phyloP scores from a whole-genome alignment of 805 yeast genomes.

The Barnettozyma pratensis region DNA sequence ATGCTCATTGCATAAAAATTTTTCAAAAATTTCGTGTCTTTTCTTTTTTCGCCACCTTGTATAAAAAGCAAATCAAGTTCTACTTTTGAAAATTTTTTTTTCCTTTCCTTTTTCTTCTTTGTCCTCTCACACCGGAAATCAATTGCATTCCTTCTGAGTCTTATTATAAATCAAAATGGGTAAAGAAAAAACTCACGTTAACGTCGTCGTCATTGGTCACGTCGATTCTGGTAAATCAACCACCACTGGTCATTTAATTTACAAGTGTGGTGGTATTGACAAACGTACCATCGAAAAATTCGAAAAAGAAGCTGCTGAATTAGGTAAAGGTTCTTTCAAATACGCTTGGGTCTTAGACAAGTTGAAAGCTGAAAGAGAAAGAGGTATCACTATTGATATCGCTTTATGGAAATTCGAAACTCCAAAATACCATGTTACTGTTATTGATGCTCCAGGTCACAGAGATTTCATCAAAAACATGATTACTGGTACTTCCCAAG shows the following conservation, averaged over 20 bases:
- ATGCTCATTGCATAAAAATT: neutral
- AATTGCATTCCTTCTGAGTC: constrained; percentile 32
- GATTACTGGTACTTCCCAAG: constrained; percentile 95
- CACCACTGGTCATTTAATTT: constrained; percentile 98
- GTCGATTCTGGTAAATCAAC: constrained; percentile 99
- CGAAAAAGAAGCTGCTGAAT: constrained; percentile 97
- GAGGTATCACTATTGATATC: constrained; percentile 95
- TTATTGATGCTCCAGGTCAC: constrained; percentile 95
- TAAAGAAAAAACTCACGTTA: constrained; percentile 62
- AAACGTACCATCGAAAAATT: constrained; percentile 98
- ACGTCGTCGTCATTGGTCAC: constrained; percentile 99
- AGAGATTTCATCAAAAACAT: constrained; percentile 94
- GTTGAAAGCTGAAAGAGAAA: constrained; percentile 94
- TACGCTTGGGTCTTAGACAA: constrained; percentile 97
- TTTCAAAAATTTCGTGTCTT: neutral
- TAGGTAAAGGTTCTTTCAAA: constrained; percentile 95
- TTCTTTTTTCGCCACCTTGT: neutral
- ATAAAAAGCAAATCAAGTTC: neutral
- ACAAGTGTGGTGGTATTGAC: constrained; percentile 99
- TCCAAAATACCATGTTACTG: constrained; percentile 90
- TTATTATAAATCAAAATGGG: constrained; percentile 11
- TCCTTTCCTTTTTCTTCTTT: constrained; percentile 12
- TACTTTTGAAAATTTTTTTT: constrained; percentile 6
- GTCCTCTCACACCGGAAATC: constrained; percentile 36
- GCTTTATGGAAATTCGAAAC: constrained; percentile 96